phyloP scores from a whole-genome alignment of 805 yeast species.

The Alloascoidea africana region DNA sequence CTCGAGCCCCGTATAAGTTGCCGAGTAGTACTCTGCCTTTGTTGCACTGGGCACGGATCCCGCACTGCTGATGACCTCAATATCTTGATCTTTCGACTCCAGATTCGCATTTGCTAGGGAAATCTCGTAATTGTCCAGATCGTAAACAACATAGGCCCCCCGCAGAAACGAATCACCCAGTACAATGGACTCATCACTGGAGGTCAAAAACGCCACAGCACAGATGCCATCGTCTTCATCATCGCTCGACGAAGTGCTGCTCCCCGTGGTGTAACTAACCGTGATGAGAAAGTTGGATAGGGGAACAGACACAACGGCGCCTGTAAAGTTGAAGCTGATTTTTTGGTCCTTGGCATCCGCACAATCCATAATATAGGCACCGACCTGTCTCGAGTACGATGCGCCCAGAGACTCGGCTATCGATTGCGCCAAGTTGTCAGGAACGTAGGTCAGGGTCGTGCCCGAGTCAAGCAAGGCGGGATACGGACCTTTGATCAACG shows the following conservation, averaged over 20 bases:
- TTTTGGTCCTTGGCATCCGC: slow-evolving; percentile 7
- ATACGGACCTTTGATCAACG: not conserved
- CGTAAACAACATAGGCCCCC: slow-evolving; percentile 38
- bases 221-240: not conserved
- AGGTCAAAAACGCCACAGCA: not conserved
- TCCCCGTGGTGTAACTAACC: not conserved
- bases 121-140: slow-evolving; percentile 23
- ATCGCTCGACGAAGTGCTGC: not conserved
- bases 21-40: not conserved
- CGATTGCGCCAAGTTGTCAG: slow-evolving; percentile 16
- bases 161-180: slow-evolving; percentile 41
- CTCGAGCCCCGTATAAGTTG: not conserved
- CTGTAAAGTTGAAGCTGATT: slow-evolving; percentile 7
- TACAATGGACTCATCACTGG: slow-evolving; percentile 10
- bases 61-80: not conserved
- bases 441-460: slow-evolving; percentile 34
- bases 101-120: slow-evolving; percentile 1
- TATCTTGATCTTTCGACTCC: not conserved
- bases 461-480: slow-evolving; percentile 42
- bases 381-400: slow-evolving; percentile 14
- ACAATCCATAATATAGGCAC: slow-evolving; percentile 22
- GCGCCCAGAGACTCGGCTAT: slow-evolving; percentile 23
- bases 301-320: slow-evolving; percentile 6
- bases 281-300: slow-evolving; percentile 3
- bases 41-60: not conserved